Conservation (phyloP, 306 rosid genomes). For the Begonia fuchsioides region DNA sequence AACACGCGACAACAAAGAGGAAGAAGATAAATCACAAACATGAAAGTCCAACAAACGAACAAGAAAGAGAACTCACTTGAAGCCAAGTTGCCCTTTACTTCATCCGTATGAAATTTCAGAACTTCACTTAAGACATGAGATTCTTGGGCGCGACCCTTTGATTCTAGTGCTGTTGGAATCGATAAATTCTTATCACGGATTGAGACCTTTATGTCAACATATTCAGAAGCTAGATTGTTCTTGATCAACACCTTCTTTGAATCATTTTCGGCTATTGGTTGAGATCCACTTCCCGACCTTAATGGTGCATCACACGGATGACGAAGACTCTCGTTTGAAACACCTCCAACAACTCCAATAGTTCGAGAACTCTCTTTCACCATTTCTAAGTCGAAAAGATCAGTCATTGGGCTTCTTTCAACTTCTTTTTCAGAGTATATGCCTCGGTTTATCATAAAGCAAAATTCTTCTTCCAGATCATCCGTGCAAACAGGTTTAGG, state of each 20-base stretch:
- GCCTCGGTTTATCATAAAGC: conserved; percentile 13
- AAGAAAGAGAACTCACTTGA: conserved; percentile 13
- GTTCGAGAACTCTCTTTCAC: conserved; percentile 10
- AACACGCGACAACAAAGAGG: not conserved
- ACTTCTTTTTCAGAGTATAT: conserved; percentile 16
- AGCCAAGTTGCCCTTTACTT: conserved; percentile 17
- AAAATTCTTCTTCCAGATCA: conserved; percentile 26
- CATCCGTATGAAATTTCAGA: conserved; percentile 13
- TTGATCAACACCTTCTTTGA: not conserved
- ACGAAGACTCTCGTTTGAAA: conserved; percentile 10
- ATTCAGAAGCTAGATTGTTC: not conserved
- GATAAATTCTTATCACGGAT: conserved; percentile 2
- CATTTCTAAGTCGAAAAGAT: conserved; percentile 24
- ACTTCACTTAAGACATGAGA: not conserved
- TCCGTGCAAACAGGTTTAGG: not conserved
- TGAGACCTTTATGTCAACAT: too few relatives aligned
- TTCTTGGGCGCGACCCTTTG: conserved; percentile 6
- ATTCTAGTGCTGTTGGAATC: conserved; percentile 6
- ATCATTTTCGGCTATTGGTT: not conserved
- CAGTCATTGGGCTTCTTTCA: conserved; percentile 10
- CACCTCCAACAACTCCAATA: conserved; percentile 4
- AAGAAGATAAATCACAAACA: not conserved
- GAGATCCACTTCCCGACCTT: too few relatives aligned
- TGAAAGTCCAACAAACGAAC: not conserved
- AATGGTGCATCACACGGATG: conserved; percentile 1